Conservation (phyloP, 1,284 basidiomycete genomes). For the Cystobasidium slooffiae region DNA sequence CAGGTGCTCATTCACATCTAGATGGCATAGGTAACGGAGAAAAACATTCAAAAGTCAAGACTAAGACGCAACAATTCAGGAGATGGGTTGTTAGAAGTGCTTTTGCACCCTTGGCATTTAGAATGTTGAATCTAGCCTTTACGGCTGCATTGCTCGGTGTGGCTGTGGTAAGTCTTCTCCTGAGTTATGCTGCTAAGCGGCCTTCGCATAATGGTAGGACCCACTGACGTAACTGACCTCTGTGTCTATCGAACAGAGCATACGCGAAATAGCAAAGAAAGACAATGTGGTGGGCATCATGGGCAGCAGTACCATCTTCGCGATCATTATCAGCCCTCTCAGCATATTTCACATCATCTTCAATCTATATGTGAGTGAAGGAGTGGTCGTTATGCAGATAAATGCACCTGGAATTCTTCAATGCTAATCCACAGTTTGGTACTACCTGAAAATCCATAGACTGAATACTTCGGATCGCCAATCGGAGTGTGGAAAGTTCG, state of each 20-base stretch:
- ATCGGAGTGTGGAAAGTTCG: constrained; percentile 87
- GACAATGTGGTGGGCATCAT: constrained; percentile 68
- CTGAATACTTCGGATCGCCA: constrained; percentile 88
- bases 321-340: constrained; percentile 82
- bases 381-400: not conserved
- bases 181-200: not conserved
- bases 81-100: constrained; percentile 57
- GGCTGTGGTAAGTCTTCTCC: constrained; percentile 68
- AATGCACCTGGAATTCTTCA: no score
- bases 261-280: constrained; percentile 37
- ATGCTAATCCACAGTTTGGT: no score
- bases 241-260: not conserved
- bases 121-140: constrained; percentile 80
- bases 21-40: constrained; percentile 27
- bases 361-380: constrained; percentile 62
- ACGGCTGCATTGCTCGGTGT: constrained; percentile 78
- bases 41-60: constrained; percentile 56
- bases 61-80: constrained; percentile 54
- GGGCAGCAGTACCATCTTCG: constrained; percentile 78
- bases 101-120: constrained; percentile 69
- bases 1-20: constrained; percentile 35
- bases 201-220: not conserved
- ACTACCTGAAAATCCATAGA: constrained; percentile 58
- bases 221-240: not conserved
- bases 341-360: constrained; percentile 83